Base-by-base conservation (phyloP, 1,139 yeast genomes). In the Wickerhamomyces sp. region DNA sequence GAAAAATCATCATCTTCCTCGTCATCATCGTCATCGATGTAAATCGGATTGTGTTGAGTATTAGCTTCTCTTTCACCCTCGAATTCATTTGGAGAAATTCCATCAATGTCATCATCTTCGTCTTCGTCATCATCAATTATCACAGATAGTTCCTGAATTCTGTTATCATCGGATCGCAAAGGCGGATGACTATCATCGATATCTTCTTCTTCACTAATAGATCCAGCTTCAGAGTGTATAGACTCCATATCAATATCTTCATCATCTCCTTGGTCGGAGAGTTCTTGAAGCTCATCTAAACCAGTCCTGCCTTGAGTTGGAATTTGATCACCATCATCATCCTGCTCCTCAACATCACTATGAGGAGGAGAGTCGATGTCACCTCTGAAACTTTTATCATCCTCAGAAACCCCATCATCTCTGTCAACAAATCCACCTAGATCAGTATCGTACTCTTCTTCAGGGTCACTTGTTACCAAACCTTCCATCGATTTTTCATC, bases 361-460 rank as follows among this genome's bases (percentile, higher is more conserved):
- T 26, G 28, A 11, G n/a, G 17, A n/a, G 23, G 31, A 11, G 35
- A 35, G 9, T 32, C 39, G 13, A 36, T 29, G 4, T 35, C 38
- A 22, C 28, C 33, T 19, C 31, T 32, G 15, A 26, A 36, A 21
- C 35, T 31, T 14, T 34, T 40, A 23, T 38, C 36, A 30, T 37
- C 38, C n/a, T 35, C 24, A 7, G 28, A 28, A 10, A 22, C 15
- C 3, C 35, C 47, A 6, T 36, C 42, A 7, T 36, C 42, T 12
- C 37, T 40, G 23, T 31, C 21, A 12, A 47, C 43, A 19, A 46
- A 46, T 16, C 45, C 58, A 36, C 50, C 43, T 31, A 42, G 32
- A 29, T 43, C 50, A 7, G 42, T 42, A 17, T 48, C 55, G 41
- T 55, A 40, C 28, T 43, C 39, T 30, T 44, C 52, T 21, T 45